Conservation (phyloP, 2,329 filamentous ascomycete genomes). For the Trichoderma semiorbis region DNA sequence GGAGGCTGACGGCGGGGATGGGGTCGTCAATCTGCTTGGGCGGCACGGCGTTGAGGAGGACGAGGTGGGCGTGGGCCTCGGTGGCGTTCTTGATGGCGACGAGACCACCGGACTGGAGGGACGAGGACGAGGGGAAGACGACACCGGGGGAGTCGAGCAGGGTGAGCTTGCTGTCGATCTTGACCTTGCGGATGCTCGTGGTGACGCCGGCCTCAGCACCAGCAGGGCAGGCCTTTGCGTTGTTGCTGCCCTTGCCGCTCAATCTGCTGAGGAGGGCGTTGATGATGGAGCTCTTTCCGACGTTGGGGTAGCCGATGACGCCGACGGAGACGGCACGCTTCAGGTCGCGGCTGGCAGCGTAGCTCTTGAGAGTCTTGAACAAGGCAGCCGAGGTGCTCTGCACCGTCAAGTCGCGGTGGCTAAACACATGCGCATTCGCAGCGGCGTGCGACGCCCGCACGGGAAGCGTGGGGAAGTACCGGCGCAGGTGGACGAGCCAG, state of each 20-base stretch:
- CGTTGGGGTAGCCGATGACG: constrained; percentile 93
- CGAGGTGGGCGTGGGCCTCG: constrained; percentile 77
- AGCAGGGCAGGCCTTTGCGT: constrained; percentile 70
- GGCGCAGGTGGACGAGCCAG: constrained; percentile 80
- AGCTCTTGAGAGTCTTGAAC: constrained; percentile 87
- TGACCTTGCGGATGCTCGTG: constrained; percentile 82
- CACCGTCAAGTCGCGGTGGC: constrained; percentile 84
- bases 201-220: constrained; percentile 92
- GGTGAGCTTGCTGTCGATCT: constrained; percentile 91
- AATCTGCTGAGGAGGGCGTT: constrained; percentile 82
- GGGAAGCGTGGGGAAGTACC: constrained; percentile 88
- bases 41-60: constrained; percentile 86
- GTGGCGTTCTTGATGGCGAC: constrained; percentile 57
- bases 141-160: constrained; percentile 93
- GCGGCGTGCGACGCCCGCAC: constrained; percentile 80
- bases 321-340: constrained; percentile 89
- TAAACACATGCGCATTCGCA: constrained; percentile 84
- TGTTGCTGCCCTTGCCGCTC: constrained; percentile 57
- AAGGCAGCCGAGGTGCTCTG: constrained; percentile 81
- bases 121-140: constrained; percentile 72
- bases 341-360: constrained; percentile 75
- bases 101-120: constrained; percentile 37
- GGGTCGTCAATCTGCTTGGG: constrained; percentile 94
- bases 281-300: constrained; percentile 95
- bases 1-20: constrained; percentile 76